phyloP scores from a whole-genome alignment of 768 basidiomycete genomes.

The Mycena leptocephala region DNA sequence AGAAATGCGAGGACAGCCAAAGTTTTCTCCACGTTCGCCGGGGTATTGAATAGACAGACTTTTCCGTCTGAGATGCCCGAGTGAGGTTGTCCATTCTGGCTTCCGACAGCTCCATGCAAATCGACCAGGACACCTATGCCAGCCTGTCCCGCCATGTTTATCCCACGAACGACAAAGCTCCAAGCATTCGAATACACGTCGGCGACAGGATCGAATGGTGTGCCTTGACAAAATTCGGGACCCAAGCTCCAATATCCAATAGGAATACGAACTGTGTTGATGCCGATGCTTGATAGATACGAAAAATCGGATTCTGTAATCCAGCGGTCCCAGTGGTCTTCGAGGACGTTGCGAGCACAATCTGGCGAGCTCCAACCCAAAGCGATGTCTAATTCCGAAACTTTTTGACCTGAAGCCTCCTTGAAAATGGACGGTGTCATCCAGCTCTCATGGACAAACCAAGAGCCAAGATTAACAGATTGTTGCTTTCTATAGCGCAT shows the following conservation, averaged over 20 bases:
- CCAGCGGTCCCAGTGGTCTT: slow-evolving; percentile 86
- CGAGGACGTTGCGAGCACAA: slow-evolving; percentile 67
- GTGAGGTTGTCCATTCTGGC: slow-evolving; percentile 83
- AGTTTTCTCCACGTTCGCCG: slow-evolving; percentile 66
- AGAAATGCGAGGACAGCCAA: slow-evolving; percentile 66
- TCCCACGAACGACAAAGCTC: slow-evolving; percentile 73
- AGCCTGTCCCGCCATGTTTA: slow-evolving; percentile 70
- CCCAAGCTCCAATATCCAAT: slow-evolving; percentile 79
- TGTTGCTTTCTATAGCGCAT: slow-evolving; percentile 77
- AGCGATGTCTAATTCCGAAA: slow-evolving; percentile 79
- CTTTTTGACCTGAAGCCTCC: slow-evolving; percentile 67
- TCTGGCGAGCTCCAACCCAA: slow-evolving; percentile 68
- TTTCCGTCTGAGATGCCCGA: slow-evolving; percentile 74
- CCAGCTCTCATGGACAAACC: slow-evolving; percentile 85
- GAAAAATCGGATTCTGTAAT: slow-evolving; percentile 77
- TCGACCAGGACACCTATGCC: slow-evolving; percentile 82
- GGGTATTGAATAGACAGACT: slow-evolving; percentile 63
- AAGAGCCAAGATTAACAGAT: slow-evolving; percentile 75
- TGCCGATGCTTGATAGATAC: slow-evolving; percentile 76
- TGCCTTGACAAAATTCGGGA: slow-evolving; percentile 70
- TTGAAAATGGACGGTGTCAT: slow-evolving; percentile 79
- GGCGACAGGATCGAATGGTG: slow-evolving; percentile 72
- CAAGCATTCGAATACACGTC: slow-evolving; percentile 78
- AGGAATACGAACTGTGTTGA: slow-evolving; percentile 78
- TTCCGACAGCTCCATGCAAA: slow-evolving; percentile 83